Conservation (phyloP, 202 grass and related monocot genomes). For the Schoenoplectus triqueter region DNA sequence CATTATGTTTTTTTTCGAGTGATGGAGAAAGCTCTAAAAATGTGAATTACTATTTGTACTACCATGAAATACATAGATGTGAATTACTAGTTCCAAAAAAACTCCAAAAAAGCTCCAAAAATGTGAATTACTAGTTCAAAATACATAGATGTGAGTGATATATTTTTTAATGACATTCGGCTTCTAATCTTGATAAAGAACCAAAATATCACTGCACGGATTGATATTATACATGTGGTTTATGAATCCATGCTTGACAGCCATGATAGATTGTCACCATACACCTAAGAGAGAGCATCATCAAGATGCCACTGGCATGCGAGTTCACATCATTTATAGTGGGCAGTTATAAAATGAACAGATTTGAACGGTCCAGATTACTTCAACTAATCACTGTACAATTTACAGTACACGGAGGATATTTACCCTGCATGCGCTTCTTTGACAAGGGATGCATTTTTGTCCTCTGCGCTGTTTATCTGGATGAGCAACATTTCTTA, state of each 20-base stretch:
- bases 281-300: too few relatives aligned
- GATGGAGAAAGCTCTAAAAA: neutral
- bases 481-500: too few relatives aligned
- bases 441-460: too few relatives aligned
- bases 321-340: too few relatives aligned
- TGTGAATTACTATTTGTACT: constrained; percentile 2
- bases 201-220: neutral
- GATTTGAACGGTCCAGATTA: too few relatives aligned
- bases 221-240: neutral
- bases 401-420: too few relatives aligned
- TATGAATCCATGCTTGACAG: neutral
- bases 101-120: neutral
- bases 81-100: too few relatives aligned
- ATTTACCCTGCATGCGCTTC: too few relatives aligned
- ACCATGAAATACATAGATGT: neutral
- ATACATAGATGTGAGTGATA: neutral
- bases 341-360: too few relatives aligned
- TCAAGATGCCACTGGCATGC: too few relatives aligned
- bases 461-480: too few relatives aligned
- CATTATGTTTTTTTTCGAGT: constrained; percentile 18
- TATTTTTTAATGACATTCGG: neutral
- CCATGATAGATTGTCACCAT: neutral
- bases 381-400: too few relatives aligned
- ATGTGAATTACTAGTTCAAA: neutral
- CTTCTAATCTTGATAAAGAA: constrained; percentile 8